These are phyloP conservation scores for Colletotrichum sansevieriae DNA, from an alignment of 2,329 filamentous ascomycete species.

Conservation along the genomic window DNA sequence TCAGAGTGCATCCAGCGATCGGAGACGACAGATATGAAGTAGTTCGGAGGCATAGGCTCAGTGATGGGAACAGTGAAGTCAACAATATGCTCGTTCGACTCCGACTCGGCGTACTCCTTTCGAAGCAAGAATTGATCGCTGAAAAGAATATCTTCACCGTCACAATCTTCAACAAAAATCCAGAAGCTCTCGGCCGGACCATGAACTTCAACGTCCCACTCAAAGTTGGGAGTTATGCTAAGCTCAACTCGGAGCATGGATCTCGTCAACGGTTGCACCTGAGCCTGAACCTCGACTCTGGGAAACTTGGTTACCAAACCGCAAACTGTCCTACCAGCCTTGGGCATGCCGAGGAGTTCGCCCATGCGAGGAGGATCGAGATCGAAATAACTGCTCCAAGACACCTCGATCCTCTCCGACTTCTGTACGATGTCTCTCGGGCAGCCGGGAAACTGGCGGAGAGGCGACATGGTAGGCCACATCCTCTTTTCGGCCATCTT, in stretches of 20 bases:
- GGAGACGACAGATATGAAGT: slow-evolving; percentile 95
- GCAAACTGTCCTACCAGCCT: slow-evolving; percentile 87
- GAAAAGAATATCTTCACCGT: slow-evolving; percentile 95
- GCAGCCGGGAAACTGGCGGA: slow-evolving; percentile 89
- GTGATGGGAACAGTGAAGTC: slow-evolving; percentile 97
- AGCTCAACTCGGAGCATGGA: slow-evolving; percentile 93
- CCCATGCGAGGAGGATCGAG: slow-evolving; percentile 97
- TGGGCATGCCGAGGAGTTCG: slow-evolving; percentile 90
- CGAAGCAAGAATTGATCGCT: slow-evolving; percentile 94
- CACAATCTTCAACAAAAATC: slow-evolving; percentile 97
- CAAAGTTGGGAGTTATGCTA: slow-evolving; percentile 92
- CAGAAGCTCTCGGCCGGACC: slow-evolving; percentile 93
- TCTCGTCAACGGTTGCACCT: slow-evolving; percentile 93
- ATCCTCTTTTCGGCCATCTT: slow-evolving; percentile 99
- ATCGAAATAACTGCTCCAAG: slow-evolving; percentile 95
- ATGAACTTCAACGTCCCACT: slow-evolving; percentile 93
- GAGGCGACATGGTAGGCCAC: slow-evolving; percentile 99
- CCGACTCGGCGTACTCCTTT: slow-evolving; percentile 86
- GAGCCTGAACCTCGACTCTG: slow-evolving; percentile 89
- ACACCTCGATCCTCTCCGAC: slow-evolving; percentile 93
- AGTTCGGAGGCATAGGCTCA: slow-evolving; percentile 98
- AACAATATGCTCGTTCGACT: slow-evolving; percentile 92
- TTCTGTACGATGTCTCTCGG: slow-evolving; percentile 90
- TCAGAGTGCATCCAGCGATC: slow-evolving; percentile 99
- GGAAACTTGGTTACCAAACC: slow-evolving; percentile 92